Base-by-base conservation (phyloP, 768 basidiomycete genomes). In the Lentinula sp. region DNA sequence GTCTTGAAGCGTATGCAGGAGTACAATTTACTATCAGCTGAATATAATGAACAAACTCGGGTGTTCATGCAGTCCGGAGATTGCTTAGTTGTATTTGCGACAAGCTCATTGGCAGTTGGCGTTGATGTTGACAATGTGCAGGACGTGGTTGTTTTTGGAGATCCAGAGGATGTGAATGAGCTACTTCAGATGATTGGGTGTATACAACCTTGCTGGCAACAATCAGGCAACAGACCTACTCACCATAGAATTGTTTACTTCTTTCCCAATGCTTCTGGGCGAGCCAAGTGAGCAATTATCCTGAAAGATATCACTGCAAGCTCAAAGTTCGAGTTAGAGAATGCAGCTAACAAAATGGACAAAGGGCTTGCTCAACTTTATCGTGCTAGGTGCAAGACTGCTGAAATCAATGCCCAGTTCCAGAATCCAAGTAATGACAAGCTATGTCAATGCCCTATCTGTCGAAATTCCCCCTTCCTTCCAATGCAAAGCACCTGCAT, bases 101-200 rank as follows among this genome's bases (percentile, higher is more conserved):
- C 48, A 1, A 49, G 48, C 23, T 20, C 48, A 2, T 20, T 49
- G 10, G 18, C 48, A 20, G 28, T 49, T 49, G 48, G 48, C 9
- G n/a, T 49, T 7, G 48, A 49, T 49, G 6, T 49, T 10, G 48
- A 49, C 12, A 20, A 20, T 20, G n/a, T 49, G 9, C 18, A 49
- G 15, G 48, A 49, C n/a, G 68, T 71, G 0, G 70, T 73, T 33
- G 8, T 50, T 0, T 64, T 71, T 1, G 67, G 66, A 4, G 68
- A 66, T 41, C 69, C 64, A 0, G 43, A 71, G 6, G 62, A 60
- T 3, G 15, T 32, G 3, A 71, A 72, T 57, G 65, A 73, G 37
- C 18, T 56, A 15, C 35, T 50, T 6, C 45, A 39, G 7, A 63
- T 42, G 8, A 45, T 57, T 37, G 20, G 37, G 20, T 1, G 54